phyloP scores from a whole-genome alignment of 306 rosid species.

The Medicago lupulina region DNA sequence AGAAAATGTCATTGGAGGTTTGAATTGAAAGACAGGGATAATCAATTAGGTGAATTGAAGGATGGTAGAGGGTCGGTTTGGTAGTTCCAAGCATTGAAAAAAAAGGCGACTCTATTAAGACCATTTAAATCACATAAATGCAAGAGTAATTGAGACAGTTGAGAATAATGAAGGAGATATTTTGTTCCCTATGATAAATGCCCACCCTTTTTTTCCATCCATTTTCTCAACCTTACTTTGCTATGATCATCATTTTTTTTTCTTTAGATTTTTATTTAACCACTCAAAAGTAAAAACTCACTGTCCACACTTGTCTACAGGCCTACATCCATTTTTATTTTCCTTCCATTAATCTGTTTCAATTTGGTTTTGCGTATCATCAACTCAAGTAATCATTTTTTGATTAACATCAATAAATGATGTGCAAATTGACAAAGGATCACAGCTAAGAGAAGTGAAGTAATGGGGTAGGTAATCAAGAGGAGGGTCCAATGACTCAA shows the following conservation, averaged over 20 bases:
- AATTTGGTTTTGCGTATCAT: background rate
- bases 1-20: slow-evolving; percentile 24
- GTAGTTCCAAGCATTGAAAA: slow-evolving; percentile 75
- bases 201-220: slow-evolving; percentile 33
- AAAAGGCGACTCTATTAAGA: slow-evolving; percentile 58
- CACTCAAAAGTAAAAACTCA: slow-evolving; percentile 32
- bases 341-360: background rate
- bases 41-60: slow-evolving; percentile 51
- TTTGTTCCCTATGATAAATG: slow-evolving; percentile 73
- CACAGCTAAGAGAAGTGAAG: slow-evolving; percentile 2
- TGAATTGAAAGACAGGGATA: slow-evolving; percentile 39
- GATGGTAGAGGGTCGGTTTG: slow-evolving; percentile 55
- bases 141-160: slow-evolving; percentile 83
- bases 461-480: slow-evolving; percentile 20
- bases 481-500: slow-evolving; percentile 25
- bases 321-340: background rate
- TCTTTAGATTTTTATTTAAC: background rate
- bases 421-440: slow-evolving; percentile 23
- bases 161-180: slow-evolving; percentile 66
- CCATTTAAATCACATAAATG: slow-evolving; percentile 82
- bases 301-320: slow-evolving; percentile 41
- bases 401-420: slow-evolving; percentile 31
- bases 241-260: slow-evolving; percentile 22
- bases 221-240: slow-evolving; percentile 6
- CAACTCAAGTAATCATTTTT: slow-evolving; percentile 11